Base-by-base conservation (phyloP, 306 rosid genomes). In the Coriaria nepalensis region DNA sequence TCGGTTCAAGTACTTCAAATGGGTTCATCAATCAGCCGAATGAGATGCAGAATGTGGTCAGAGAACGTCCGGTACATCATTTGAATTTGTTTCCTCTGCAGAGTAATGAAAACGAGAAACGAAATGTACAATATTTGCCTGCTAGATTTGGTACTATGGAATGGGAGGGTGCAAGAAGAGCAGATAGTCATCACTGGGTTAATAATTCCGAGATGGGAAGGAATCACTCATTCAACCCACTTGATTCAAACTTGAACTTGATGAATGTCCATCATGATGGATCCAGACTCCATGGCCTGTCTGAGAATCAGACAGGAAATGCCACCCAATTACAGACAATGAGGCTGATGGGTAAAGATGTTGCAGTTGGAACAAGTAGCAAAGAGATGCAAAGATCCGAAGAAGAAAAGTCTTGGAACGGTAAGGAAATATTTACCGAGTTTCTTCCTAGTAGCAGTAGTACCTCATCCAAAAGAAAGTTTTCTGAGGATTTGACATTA, bases 291-390 rank as follows among this genome's bases (percentile, higher is more conserved):
- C 40, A 58, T 52, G 79, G 72, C 35, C 68, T 43, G 52, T 40
- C 53, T 60, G 71, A 60, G 73, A 76, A 66, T 57, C 75, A 56
- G 56, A 63, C 55, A 41, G 59, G 48, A 58, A 60, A 60, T 9
- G 65, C 78, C 57, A 55, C 63, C 66, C 98, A 76, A 50, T 20
- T 20, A 3, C 87, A 83, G 62, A 92, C 98, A 13, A 77, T 92
- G 93, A 82, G 98, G 52, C 72, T 92, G 76, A 92, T 92, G 98
- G 98, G 98, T 29, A 92, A 85, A 69, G 98, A 92, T 78, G 94
- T 92, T 67, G 74, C 96, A 9, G 72, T 92, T 68, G 94, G 96
- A 65, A 74, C 75, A 54, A 79, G 80, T 73, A 73, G 73, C 73
- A 64, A 62, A 67, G 87, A 65, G 56, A 48, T 69, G 49, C 82